Evolutionary conservation across 176 grass and related monocot species (phyloP), one percentile per base, ranked within the genome.

Genomic region (Lolium rigidum): DNA sequence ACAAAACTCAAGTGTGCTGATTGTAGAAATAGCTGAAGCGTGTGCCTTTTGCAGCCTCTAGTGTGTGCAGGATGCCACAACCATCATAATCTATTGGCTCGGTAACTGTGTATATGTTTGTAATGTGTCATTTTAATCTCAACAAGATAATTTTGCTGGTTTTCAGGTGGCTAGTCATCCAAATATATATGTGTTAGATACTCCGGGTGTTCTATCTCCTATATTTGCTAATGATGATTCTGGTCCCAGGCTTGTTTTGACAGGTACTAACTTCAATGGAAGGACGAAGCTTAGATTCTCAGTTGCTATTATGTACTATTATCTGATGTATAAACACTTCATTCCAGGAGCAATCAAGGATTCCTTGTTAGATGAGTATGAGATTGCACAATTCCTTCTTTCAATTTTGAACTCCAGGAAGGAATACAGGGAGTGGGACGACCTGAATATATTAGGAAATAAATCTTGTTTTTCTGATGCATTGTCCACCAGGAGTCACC

Each of bases 161-260:
- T 85, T 85, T 51, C 89, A 94, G 95, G 89, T 97, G 66, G 90
- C 86, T 62, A 94, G 88, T 46, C 95, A 91, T 92, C 92, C 92
- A 2, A 97, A 94, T 86, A 92, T 94, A 77, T 97, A 92, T 71
- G 78, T 92, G 74, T 83, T 97, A 85, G 92, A 92, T 47, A 90
- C 90, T 20, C 95, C 90, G 18, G 95, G 92, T 76, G 52, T 97
- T 85, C 80, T 92, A 47, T 87, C 80, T 43, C 88, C 81, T 41
- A 85, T 49, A 80, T 79, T 92, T 80, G 44, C 28, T 18, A 17
- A 84, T 76, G 86, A 83, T 73, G 88, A 89, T 49, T 89, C 17
- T 24, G 80, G 81, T 28, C 73, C 88, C 16, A 89, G 44, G 85
- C 80, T 97, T 74, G 74, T 86, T 51, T 86, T 97, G 75, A 94